phyloP scores from a whole-genome alignment of 2,329 filamentous ascomycete genomes.

The Fusarium concolor region DNA sequence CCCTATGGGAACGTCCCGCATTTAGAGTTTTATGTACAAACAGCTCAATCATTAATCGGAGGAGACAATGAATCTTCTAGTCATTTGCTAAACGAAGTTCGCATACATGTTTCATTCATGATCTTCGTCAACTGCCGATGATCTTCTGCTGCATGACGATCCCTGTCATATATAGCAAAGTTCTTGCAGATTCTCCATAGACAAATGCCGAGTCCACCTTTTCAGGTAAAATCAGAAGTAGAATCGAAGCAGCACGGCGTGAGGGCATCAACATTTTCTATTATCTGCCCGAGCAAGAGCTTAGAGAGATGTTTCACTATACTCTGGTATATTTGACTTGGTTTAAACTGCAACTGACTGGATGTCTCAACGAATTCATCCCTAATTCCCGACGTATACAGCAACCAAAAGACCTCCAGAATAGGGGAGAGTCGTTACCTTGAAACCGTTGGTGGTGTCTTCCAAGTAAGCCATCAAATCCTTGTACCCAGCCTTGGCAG shows the following conservation, averaged over 20 bases:
- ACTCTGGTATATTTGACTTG: background rate
- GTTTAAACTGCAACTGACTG: too few species aligned
- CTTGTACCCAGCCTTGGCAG: conserved; percentile 54
- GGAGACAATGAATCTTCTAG: background rate
- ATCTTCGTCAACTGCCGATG: conserved; percentile 12
- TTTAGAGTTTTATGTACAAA: too few species aligned
- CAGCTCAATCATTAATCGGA: background rate
- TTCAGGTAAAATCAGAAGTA: background rate
- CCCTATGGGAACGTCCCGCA: background rate
- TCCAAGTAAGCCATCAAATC: conserved; percentile 62
- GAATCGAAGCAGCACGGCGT: background rate
- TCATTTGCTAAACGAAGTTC: background rate
- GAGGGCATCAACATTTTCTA: background rate
- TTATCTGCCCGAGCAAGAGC: background rate
- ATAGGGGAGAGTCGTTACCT: conserved; percentile 50
- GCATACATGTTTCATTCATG: background rate
- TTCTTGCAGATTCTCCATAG: background rate
- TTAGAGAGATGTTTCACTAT: background rate
- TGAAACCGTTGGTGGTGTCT: conserved; percentile 61
- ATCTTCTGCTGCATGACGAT: conserved; percentile 15
- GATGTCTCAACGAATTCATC: too few species aligned
- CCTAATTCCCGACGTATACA: conserved; percentile 32
- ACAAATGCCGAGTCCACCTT: background rate
- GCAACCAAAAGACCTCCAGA: conserved; percentile 47
- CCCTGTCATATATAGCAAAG: background rate